These are phyloP conservation scores for Penicillium sclerotiorum DNA, from an alignment of 2,329 filamentous ascomycete genomes.

Conservation along the genomic window DNA sequence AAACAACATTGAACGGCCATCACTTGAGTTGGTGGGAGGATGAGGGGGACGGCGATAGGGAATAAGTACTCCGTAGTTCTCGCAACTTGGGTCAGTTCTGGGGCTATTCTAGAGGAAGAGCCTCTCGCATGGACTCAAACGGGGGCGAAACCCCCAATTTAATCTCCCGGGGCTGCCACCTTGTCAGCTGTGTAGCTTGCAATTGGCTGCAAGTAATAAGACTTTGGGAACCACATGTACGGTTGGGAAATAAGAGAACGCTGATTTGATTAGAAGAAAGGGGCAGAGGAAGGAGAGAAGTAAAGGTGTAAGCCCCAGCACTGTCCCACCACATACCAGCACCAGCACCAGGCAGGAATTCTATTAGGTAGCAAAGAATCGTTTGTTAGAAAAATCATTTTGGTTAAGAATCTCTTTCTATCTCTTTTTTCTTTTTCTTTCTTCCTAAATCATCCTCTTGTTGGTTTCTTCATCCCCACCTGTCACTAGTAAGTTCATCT, in stretches of 20 bases:
- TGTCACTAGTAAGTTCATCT: no score
- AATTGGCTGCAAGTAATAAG: neutral
- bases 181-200: neutral
- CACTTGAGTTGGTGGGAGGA: no score
- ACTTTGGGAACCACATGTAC: neutral
- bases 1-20: no score
- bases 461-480: neutral
- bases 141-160: neutral
- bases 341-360: conserved; percentile 7
- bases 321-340: conserved; percentile 1
- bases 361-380: neutral
- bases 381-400: neutral
- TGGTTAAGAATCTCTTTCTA: neutral
- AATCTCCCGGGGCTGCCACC: neutral
- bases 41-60: no score
- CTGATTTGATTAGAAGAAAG: neutral
- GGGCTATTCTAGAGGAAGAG: neutral
- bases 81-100: neutral
- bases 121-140: neutral
- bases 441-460: neutral
- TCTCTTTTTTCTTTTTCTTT: neutral
- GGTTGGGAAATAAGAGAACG: neutral
- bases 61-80: neutral
- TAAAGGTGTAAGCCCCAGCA: neutral
- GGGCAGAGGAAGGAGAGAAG: neutral